Evolutionary conservation across 257 asterid genomes (phyloP).

Genomic region (Echium plantagineum): DNA sequence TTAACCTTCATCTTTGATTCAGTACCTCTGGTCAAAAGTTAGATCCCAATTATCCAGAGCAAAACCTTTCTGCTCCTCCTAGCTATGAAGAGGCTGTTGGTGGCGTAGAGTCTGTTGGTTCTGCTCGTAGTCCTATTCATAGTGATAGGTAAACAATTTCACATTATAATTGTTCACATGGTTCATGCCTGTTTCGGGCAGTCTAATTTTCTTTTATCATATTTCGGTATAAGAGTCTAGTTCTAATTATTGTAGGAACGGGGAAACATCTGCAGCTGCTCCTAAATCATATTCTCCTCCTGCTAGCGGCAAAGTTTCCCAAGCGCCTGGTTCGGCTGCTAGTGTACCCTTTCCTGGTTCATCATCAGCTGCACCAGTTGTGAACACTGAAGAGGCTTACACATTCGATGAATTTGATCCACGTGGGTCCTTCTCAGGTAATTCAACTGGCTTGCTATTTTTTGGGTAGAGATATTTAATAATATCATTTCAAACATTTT

Average conservation of each 20-base stretch:
- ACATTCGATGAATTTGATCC: constrained; percentile 95
- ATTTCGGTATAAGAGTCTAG: background rate
- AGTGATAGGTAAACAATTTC: constrained; percentile 48
- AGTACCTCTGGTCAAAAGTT: constrained; percentile 33
- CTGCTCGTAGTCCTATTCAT: constrained; percentile 57
- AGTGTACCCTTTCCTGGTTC: constrained; percentile 29
- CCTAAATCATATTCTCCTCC: constrained; percentile 54
- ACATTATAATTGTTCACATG: constrained; percentile 7
- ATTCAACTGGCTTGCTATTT: constrained; percentile 4
- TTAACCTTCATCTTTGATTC: constrained; percentile 14
- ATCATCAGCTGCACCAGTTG: constrained; percentile 33
- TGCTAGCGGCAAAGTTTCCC: constrained; percentile 40
- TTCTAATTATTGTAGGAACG: constrained; percentile 34
- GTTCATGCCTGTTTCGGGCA: constrained; percentile 12
- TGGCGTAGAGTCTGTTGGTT: constrained; percentile 44
- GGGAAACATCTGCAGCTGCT: constrained; percentile 46
- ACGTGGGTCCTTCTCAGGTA: constrained; percentile 77
- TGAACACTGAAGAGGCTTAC: constrained; percentile 34
- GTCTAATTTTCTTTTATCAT: constrained; percentile 15
- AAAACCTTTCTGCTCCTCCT: constrained; percentile 68
- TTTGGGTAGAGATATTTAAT: too few relatives aligned
- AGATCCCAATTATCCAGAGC: constrained; percentile 57
- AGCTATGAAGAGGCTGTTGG: constrained; percentile 77
- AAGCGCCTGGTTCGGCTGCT: constrained; percentile 29
- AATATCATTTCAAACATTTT: background rate